A percentile compares a stretch with the other conserved stretches of the same genome.
phyloP scores from a whole-genome alignment of 768 basidiomycete species.

The Gautieria morchelliformis region DNA sequence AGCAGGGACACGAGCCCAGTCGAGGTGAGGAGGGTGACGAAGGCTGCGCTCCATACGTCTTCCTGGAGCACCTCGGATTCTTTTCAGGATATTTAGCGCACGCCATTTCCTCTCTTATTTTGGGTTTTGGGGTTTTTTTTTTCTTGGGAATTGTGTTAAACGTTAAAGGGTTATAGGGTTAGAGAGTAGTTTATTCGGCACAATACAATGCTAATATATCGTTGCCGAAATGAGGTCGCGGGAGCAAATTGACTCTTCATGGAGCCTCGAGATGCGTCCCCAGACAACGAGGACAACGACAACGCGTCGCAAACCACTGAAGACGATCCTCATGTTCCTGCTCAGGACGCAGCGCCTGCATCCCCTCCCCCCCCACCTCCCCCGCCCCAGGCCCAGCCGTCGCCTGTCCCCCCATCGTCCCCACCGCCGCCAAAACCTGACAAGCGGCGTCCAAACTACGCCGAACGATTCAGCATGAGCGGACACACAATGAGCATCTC shows the following conservation, averaged over 20 bases:
- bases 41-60: constrained; percentile 7
- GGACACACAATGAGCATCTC: constrained; percentile 83
- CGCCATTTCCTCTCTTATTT: not conserved
- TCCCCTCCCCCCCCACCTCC: constrained; percentile 25
- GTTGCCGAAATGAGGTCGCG: not conserved
- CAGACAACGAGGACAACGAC: constrained; percentile 41
- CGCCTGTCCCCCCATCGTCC: constrained; percentile 19
- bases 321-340: constrained; percentile 71
- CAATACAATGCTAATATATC: not conserved
- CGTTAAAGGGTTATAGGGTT: not conserved
- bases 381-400: constrained; percentile 22
- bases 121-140: not conserved
- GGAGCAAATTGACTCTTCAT: not conserved
- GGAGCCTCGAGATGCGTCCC: not conserved
- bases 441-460: constrained; percentile 40
- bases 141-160: not conserved
- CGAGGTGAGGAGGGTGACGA: not conserved
- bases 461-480: constrained; percentile 49
- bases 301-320: constrained; percentile 78
- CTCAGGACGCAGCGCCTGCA: constrained; percentile 38
- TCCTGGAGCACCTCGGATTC: constrained; percentile 2
- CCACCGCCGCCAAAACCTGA: constrained; percentile 28
- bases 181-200: not conserved
- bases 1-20: not conserved
- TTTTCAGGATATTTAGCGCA: constrained; percentile 5